Percentiles rank a stretch among this genome's conserved stretches.
phyloP scores from a whole-genome alignment of 2,329 filamentous ascomycete genomes.

The Talaromyces sp. region DNA sequence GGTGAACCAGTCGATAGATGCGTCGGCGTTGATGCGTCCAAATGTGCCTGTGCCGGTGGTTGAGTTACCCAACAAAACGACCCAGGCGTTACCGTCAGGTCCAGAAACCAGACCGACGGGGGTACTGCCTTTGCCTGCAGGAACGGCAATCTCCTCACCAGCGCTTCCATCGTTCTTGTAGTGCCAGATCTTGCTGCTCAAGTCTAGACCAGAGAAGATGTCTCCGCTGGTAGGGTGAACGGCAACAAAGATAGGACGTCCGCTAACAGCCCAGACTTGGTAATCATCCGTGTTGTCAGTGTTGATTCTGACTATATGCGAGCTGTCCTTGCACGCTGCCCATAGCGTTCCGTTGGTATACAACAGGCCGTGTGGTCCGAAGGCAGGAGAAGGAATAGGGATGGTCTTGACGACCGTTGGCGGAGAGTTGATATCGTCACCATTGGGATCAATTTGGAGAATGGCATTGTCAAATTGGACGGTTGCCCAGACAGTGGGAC shows the following conservation, averaged over 20 bases:
- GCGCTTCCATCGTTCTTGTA: constrained; percentile 1
- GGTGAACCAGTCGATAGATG: not conserved
- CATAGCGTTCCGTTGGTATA: not conserved
- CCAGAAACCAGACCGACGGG: not conserved
- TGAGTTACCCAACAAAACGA: not conserved
- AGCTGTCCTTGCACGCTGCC: constrained; percentile 7
- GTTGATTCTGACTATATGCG: constrained; percentile 2
- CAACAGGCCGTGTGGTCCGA: constrained; percentile 1
- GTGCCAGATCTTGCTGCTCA: constrained; percentile 12
- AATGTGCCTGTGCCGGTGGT: not conserved
- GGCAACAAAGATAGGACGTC: constrained; percentile 1
- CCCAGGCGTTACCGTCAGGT: not conserved
- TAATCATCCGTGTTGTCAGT: constrained; percentile 1
- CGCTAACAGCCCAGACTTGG: not conserved
- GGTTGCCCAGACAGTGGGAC: not conserved
- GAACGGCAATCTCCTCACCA: not conserved
- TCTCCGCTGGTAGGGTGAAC: constrained; percentile 6
- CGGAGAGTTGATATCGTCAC: not conserved
- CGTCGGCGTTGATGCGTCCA: not conserved
- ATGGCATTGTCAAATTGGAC: not conserved
- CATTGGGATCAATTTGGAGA: not conserved
- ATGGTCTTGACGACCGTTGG: not conserved
- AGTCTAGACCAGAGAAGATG: not conserved
- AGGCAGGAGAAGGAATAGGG: not conserved
- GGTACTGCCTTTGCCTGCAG: not conserved